Conservation (phyloP, 2,329 filamentous ascomycete species). For the Neonectria sp. region DNA sequence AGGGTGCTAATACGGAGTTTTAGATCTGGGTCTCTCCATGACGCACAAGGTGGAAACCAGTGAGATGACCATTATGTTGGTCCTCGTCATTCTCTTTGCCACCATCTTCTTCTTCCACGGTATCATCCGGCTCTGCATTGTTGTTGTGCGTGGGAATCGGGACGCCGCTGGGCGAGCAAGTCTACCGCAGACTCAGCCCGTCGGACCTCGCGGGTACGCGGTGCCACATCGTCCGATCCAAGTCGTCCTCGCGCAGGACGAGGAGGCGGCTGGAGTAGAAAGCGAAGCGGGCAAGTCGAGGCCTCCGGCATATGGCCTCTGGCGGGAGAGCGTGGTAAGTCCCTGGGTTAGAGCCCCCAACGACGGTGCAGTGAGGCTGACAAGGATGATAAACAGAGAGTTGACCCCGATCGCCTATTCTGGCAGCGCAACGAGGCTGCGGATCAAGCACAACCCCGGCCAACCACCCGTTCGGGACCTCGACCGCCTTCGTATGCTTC, state of each 20-base stretch:
- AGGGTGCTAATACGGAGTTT: constrained; percentile 17
- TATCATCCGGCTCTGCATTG: constrained; percentile 80
- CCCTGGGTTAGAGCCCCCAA: neutral
- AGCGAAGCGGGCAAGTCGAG: constrained; percentile 70
- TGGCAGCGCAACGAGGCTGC: constrained; percentile 78
- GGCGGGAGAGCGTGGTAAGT: constrained; percentile 86
- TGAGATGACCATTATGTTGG: constrained; percentile 85
- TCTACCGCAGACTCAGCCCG: constrained; percentile 62
- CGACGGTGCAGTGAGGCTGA: constrained; percentile 26
- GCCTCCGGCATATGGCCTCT: constrained; percentile 89
- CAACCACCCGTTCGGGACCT: constrained; percentile 48
- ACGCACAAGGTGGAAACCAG: constrained; percentile 74
- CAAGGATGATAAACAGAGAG: constrained; percentile 64
- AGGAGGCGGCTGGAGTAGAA: constrained; percentile 74
- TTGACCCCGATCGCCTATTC: constrained; percentile 85
- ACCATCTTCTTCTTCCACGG: constrained; percentile 87
- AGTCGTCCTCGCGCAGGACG: constrained; percentile 81
- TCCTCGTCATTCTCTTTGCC: constrained; percentile 81
- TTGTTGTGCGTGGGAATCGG: constrained; percentile 67
- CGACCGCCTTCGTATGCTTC: constrained; percentile 84
- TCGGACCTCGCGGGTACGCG: constrained; percentile 75
- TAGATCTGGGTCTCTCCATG: constrained; percentile 82
- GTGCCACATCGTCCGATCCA: constrained; percentile 82
- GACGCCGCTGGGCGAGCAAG: constrained; percentile 38
- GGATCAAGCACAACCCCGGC: constrained; percentile 39